Evolutionary conservation across 495 filamentous ascomycete species (phyloP), one percentile per base, ranked within the genome.

Genomic region (Darksidea phi): DNA sequence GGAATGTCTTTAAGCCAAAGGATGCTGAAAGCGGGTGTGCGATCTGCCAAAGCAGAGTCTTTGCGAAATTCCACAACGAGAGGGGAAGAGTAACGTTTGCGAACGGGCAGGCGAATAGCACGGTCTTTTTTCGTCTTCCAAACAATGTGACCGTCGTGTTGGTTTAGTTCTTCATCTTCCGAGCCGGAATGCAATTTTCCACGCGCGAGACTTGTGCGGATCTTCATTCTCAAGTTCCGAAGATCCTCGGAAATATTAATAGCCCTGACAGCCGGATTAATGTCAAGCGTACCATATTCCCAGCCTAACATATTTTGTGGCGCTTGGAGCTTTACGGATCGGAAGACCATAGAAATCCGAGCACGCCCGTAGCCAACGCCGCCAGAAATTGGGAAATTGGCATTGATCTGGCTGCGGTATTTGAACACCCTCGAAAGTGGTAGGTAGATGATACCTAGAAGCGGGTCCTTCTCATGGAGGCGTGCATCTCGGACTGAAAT

Each of bases 291-390:
- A 1, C 86, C 87, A 56, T 83, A 85, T 11, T 87, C 80, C 81
- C 86, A 86, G 0, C 87, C 87, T 1, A 81, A 72, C 21, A 86
- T 70, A 41, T 80, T 73, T 34, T 64, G 68, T 1, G 80, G 81
- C 13, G 83, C 68, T 45, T 85, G 74, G 13, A 86, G 61, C 53
- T 86, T 77, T 20, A 88, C 77, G 43, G 85, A 87, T 32, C 87
- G 78, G 75, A 88, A 90, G 1, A 89, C 78, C 71, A 89, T 74
- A 23, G 84, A 88, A 53, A 90, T 77, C 11, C 86, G 77, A 13
- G 77, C 76, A 26, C 84, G 80, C 0, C 87, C 87, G 60, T 83
- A 88, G 12, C 87, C 87, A n/a, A 89, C 81, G 0, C 87, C 87
- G 8, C 75, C 75, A 13, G 70, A 59, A 6, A 85, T 66, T 0